Evolutionary conservation across 768 basidiomycete species (phyloP).

Genomic region (Coprinopsis marcescibilis): DNA sequence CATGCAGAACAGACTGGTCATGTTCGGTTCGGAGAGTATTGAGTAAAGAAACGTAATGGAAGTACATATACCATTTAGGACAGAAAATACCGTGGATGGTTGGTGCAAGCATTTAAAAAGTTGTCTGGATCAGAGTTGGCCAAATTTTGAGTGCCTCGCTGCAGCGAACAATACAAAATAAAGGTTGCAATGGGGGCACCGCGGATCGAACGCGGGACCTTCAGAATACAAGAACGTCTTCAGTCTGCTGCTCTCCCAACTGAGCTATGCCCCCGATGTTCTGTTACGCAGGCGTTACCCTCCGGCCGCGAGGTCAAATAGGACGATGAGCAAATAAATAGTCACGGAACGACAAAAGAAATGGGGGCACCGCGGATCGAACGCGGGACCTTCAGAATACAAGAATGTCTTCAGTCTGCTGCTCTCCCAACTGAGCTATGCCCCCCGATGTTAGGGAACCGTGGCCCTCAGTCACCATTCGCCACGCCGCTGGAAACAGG

Average conservation of each 20-base stretch:
- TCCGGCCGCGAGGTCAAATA: too few species aligned
- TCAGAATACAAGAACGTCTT: slow-evolving; percentile 43
- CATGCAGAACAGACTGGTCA: slow-evolving; percentile 90
- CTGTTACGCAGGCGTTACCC: too few species aligned
- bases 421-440: slow-evolving; percentile 67
- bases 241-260: slow-evolving; percentile 68
- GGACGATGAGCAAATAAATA: slow-evolving; percentile 1
- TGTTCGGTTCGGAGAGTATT: slow-evolving; percentile 78
- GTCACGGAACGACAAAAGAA: not conserved
- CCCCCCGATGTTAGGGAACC: slow-evolving; percentile 27
- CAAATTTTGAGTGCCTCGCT: too few species aligned
- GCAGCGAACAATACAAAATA: too few species aligned
- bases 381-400: slow-evolving; percentile 65
- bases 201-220: slow-evolving; percentile 68
- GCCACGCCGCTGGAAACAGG: too few species aligned
- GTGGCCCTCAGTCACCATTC: not conserved
- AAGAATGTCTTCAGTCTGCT: slow-evolving; percentile 48
- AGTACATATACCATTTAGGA: too few species aligned
- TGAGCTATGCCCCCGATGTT: slow-evolving; percentile 55
- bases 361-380: slow-evolving; percentile 72
- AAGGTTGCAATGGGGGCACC: slow-evolving; percentile 46
- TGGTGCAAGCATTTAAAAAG: too few species aligned
- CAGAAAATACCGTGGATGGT: too few species aligned
- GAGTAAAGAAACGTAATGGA: too few species aligned
- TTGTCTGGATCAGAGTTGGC: too few species aligned